These are phyloP conservation scores for Syzygium jambos DNA, from an alignment of 345 rosid species.

Conservation along the genomic window DNA sequence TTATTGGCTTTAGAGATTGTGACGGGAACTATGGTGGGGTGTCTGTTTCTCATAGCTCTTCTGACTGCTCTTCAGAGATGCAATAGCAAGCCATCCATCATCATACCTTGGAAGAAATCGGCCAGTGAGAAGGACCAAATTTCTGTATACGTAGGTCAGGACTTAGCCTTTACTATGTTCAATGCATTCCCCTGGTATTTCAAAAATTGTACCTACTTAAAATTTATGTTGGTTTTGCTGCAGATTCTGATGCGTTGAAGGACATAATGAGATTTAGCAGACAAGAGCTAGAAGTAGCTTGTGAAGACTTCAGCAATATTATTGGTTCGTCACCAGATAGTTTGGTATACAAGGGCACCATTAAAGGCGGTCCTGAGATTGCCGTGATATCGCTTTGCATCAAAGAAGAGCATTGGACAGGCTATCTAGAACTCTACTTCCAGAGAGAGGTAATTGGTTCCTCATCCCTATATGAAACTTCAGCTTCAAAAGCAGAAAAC, in stretches of 20 bases:
- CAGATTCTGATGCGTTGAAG: constrained; percentile 87
- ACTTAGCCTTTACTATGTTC: constrained; percentile 2
- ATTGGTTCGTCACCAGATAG: constrained; percentile 94
- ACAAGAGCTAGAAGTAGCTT: constrained; percentile 96
- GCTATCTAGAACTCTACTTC: constrained; percentile 87
- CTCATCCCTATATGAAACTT: not conserved
- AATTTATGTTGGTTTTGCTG: not conserved
- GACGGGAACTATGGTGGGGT: constrained; percentile 76
- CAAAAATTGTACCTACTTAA: not conserved
- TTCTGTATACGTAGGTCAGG: constrained; percentile 61
- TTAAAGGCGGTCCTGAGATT: constrained; percentile 92
- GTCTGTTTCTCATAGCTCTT: constrained; percentile 47
- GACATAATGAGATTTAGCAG: constrained; percentile 73
- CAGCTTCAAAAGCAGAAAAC: not conserved
- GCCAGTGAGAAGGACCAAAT: constrained; percentile 66
- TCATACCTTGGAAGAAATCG: constrained; percentile 97
- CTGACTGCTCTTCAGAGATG: constrained; percentile 64
- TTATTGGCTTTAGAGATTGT: constrained; percentile 73
- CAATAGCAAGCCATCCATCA: constrained; percentile 66
- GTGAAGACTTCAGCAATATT: constrained; percentile 98
- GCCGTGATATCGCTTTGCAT: constrained; percentile 85
- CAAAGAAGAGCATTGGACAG: constrained; percentile 92
- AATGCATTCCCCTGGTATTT: not conserved
- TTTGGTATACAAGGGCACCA: constrained; percentile 82
- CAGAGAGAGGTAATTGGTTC: constrained; percentile 69